Conservation (phyloP, 495 filamentous ascomycete species). For the Jackrogersella minutella region DNA sequence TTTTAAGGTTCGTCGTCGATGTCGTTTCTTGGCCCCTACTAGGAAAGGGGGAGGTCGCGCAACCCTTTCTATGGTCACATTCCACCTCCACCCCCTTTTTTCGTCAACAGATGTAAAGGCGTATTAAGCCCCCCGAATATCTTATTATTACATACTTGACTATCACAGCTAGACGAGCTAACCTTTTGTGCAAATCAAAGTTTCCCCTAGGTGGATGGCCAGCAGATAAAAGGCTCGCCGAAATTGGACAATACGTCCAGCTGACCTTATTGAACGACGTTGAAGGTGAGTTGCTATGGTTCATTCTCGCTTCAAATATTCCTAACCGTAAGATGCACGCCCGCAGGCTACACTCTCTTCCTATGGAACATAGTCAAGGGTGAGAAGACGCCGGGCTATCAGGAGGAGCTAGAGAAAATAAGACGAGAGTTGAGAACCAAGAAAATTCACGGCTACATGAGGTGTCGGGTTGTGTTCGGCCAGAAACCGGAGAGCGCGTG, state of each 20-base stretch:
- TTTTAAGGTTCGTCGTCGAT: slow-evolving; percentile 23
- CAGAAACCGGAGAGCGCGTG: slow-evolving; percentile 13
- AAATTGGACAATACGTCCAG: slow-evolving; percentile 38
- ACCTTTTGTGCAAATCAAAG: slow-evolving; percentile 1
- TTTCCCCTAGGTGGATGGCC: slow-evolving; percentile 38
- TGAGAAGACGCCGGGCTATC: slow-evolving; percentile 30
- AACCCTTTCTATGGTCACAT: background rate
- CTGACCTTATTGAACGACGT: slow-evolving; percentile 36
- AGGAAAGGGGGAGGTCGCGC: background rate
- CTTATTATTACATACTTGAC: background rate
- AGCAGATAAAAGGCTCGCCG: slow-evolving; percentile 63
- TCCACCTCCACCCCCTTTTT: background rate
- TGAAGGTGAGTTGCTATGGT: slow-evolving; percentile 17
- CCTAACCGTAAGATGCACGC: background rate
- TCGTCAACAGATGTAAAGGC: background rate
- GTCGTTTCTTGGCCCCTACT: background rate
- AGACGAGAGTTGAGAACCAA: slow-evolving; percentile 26
- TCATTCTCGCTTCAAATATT: background rate
- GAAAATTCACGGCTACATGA: slow-evolving; percentile 37
- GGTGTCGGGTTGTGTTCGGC: slow-evolving; percentile 30
- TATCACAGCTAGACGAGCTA: background rate
- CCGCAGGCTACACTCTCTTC: slow-evolving; percentile 31
- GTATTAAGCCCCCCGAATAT: background rate
- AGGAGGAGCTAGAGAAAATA: slow-evolving; percentile 25
- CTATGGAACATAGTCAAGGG: slow-evolving; percentile 35